Percentiles rank a stretch among this genome's conserved stretches.
These are phyloP conservation scores for Eucalyptus polybractea DNA, from an alignment of 345 rosid genomes.

Conservation along the genomic window DNA sequence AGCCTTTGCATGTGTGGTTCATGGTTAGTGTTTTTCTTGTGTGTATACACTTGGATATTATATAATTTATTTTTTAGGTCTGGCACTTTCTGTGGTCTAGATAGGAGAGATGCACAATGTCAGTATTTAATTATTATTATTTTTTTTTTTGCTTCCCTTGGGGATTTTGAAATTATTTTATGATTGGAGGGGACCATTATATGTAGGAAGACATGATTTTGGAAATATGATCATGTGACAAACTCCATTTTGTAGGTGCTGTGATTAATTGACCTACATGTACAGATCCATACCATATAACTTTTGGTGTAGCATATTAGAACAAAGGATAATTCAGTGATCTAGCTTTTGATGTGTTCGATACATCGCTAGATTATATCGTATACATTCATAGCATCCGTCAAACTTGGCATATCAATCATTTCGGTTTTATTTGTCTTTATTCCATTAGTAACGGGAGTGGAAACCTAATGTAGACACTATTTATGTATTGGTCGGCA, in stretches of 20 bases:
- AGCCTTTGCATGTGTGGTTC: background rate
- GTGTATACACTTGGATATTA: background rate
- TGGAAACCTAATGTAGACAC: background rate
- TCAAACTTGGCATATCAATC: fast-evolving
- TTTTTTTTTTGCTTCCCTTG: background rate
- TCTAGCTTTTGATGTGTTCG: background rate
- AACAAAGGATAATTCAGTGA: background rate
- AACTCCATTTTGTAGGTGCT: background rate
- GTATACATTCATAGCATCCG: background rate
- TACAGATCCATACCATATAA: background rate
- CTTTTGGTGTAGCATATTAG: background rate
- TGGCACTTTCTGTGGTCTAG: background rate
- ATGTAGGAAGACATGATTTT: background rate
- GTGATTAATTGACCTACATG: background rate
- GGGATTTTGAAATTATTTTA: background rate
- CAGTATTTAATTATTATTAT: background rate
- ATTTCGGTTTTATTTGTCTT: background rate
- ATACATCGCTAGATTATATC: background rate
- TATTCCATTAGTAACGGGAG: background rate
- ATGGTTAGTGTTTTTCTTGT: background rate
- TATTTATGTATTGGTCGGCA: background rate
- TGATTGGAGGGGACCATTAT: background rate
- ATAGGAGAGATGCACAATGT: background rate
- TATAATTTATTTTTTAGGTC: background rate
- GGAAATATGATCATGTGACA: background rate